These are phyloP conservation scores for Clathrospora elynae DNA, from an alignment of 2,329 filamentous ascomycete genomes.

Conservation along the genomic window DNA sequence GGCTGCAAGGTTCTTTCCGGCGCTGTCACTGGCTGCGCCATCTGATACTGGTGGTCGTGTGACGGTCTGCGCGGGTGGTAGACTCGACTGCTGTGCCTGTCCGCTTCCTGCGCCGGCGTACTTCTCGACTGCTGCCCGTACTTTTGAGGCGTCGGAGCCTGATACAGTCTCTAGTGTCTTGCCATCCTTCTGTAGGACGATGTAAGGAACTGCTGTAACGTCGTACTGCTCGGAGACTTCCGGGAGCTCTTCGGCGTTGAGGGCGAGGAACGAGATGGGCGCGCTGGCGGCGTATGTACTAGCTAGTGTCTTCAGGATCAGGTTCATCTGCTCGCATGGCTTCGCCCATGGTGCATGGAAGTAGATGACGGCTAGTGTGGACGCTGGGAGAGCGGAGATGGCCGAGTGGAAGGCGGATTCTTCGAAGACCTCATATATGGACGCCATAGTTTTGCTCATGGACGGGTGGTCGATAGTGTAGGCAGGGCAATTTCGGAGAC, in stretches of 20 bases:
- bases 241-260: slow-evolving; percentile 93
- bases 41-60: slow-evolving; percentile 53
- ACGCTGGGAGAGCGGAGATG: slow-evolving; percentile 68
- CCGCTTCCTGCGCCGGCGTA: slow-evolving; percentile 64
- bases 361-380: slow-evolving; percentile 80
- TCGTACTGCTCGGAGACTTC: slow-evolving; percentile 92
- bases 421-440: slow-evolving; percentile 75
- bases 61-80: slow-evolving; percentile 51
- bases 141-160: slow-evolving; percentile 85
- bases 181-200: slow-evolving; percentile 79
- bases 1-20: slow-evolving; percentile 49
- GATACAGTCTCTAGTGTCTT: slow-evolving; percentile 82
- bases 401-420: slow-evolving; percentile 74
- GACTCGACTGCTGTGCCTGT: slow-evolving; percentile 43
- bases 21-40: slow-evolving; percentile 44
- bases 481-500: too few relatives aligned
- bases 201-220: slow-evolving; percentile 90
- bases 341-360: slow-evolving; percentile 98
- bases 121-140: slow-evolving; percentile 82
- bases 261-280: slow-evolving; percentile 81
- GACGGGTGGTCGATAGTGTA: slow-evolving; percentile 1
- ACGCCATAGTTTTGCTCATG: slow-evolving; percentile 53
- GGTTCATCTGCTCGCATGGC: slow-evolving; percentile 92
- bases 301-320: slow-evolving; percentile 82
- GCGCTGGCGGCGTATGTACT: slow-evolving; percentile 76